phyloP scores from a whole-genome alignment of 257 asterid species.

The Coffea eugenioides region DNA sequence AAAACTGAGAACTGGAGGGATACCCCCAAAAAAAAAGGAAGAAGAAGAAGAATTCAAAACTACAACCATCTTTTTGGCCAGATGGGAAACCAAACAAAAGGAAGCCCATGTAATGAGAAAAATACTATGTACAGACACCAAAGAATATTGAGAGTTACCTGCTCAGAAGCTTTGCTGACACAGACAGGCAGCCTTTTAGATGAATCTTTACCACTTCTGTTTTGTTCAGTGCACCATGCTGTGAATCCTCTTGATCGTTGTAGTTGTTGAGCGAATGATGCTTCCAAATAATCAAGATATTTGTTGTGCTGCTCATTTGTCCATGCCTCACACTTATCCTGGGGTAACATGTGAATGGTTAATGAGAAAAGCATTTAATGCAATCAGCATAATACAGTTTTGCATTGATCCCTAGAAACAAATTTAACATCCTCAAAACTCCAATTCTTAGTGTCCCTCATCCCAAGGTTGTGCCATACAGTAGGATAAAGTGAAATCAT shows the following conservation, averaged over 20 bases:
- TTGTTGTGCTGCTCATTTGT: constrained; percentile 70
- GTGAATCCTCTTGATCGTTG: constrained; percentile 45
- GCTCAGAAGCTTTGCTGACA: constrained; percentile 34
- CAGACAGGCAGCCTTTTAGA: constrained; percentile 23
- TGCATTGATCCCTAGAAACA: not conserved
- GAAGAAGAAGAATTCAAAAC: constrained; percentile 10
- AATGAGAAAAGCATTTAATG: constrained; percentile 9
- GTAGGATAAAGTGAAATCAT: not conserved
- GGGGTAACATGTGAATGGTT: constrained; percentile 19
- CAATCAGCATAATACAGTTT: not conserved
- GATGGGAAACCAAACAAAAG: not conserved
- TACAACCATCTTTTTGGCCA: not conserved
- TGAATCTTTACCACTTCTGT: constrained; percentile 17
- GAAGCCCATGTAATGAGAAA: not conserved
- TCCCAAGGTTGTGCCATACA: not conserved
- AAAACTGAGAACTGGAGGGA: constrained; percentile 26
- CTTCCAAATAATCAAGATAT: constrained; percentile 65
- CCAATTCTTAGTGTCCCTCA: not conserved
- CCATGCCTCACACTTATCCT: constrained; percentile 57
- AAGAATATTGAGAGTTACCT: constrained; percentile 36
- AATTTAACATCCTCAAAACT: not conserved
- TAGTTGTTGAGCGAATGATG: constrained; percentile 65
- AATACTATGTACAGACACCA: not conserved
- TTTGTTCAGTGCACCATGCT: constrained; percentile 27
- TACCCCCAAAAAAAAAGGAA: not conserved